Base-by-base conservation (phyloP, 768 basidiomycete species). In the Kwoniella sp. region DNA sequence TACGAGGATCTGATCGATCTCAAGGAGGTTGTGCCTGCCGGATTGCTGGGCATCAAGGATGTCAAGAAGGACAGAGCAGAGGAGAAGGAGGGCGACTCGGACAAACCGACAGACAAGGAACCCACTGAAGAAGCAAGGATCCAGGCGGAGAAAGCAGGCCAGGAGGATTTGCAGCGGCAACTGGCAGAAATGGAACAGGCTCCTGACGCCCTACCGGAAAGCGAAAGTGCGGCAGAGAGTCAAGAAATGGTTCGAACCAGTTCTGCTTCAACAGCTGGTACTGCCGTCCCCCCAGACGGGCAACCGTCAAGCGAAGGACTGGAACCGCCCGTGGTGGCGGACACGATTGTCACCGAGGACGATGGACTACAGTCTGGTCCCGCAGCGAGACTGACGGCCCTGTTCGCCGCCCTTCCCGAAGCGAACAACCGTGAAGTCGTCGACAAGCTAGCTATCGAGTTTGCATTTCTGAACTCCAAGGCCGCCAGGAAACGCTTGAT, bases 401-500 rank as follows among this genome's bases (percentile, higher is more conserved):
- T 99, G 17, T 83, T 99, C 32, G 84, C 87, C 28, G 86, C 91
- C 25, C 79, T 99, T 10, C 88, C 93, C 0, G 93, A 99, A 71
- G 87, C 88, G n/a, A 92, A 88, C 11, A 96, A 90, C 66, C 83
- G 88, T 14, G 80, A 82, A 2, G 73, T 89, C 54, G 87, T 98
- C 51, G 95, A 99, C 70, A 89, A 93, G 74, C 85, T 86, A 25
- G 91, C 91, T 0, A 83, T 96, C 32, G 93, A 99, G 57, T 99
- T 99, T 72, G 89, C 90, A 0, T 89, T 92, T 67, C 78, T 99
- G 51, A 99, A 98, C 69, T 92, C 90, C 36, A 98, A 98, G 72
- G 90, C 93, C 19, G 89, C 92, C 11, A 79, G 95, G 63, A 98
- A 93, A 72, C 77, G 95, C 50, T 80, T 96, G 33, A 79, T 89